A percentile compares a stretch with the other conserved stretches of the same genome.
phyloP scores from a whole-genome alignment of 768 basidiomycete species.

The Cubamyces sp. region DNA sequence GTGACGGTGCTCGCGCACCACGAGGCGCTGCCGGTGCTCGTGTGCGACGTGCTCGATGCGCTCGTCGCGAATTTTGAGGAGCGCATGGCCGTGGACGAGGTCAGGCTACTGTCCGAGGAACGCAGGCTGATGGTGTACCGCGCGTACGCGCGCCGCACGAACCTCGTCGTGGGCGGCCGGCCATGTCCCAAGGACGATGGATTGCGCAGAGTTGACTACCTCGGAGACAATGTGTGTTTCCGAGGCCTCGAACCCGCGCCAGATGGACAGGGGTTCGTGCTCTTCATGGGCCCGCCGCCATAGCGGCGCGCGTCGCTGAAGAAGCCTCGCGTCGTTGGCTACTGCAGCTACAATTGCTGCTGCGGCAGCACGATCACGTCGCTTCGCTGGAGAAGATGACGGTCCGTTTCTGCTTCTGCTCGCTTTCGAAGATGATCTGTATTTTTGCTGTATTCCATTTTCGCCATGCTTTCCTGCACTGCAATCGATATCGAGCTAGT shows the following conservation, averaged over 20 bases:
- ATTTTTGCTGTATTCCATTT: background rate
- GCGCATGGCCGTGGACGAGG: constrained; percentile 34
- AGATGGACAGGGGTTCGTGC: constrained; percentile 45
- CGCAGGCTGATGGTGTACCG: constrained; percentile 20
- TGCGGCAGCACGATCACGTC: too few relatives aligned
- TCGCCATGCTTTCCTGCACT: constrained; percentile 5
- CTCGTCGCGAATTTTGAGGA: constrained; percentile 49
- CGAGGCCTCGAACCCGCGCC: constrained; percentile 56
- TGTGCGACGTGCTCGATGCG: constrained; percentile 55
- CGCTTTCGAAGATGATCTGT: too few relatives aligned
- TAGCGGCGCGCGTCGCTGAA: background rate
- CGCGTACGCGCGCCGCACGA: constrained; percentile 32
- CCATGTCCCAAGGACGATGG: constrained; percentile 33
- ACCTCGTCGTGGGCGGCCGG: constrained; percentile 28
- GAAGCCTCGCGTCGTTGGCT: background rate
- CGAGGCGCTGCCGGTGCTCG: constrained; percentile 35
- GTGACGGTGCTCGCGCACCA: constrained; percentile 44
- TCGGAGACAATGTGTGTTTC: constrained; percentile 53
- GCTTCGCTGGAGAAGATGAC: too few relatives aligned
- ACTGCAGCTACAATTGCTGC: too few relatives aligned
- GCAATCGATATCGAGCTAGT: constrained; percentile 5
- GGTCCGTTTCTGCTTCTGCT: too few relatives aligned
- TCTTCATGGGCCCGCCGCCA: constrained; percentile 36
- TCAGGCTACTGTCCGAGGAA: constrained; percentile 27
- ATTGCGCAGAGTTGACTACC: constrained; percentile 47